These are phyloP conservation scores for Aspergillus sp. DNA, from an alignment of 2,329 filamentous ascomycete genomes.

Conservation along the genomic window DNA sequence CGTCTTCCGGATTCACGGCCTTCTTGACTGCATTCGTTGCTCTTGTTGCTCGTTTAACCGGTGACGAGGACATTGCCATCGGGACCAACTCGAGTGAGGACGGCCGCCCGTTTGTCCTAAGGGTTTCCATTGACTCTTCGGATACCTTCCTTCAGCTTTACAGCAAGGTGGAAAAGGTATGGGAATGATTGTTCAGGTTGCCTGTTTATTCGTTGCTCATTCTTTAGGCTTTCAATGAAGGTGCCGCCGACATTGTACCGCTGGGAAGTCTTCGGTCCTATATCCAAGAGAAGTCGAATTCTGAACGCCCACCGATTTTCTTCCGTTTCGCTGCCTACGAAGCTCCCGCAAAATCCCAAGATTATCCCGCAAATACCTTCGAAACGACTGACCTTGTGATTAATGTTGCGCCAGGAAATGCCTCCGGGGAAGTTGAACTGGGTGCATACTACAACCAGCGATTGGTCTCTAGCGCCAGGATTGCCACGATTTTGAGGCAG, in stretches of 20 bases:
- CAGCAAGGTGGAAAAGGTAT: slow-evolving; percentile 34
- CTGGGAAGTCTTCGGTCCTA: slow-evolving; percentile 33
- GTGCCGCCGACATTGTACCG: slow-evolving; percentile 36
- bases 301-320: slow-evolving; percentile 33
- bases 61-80: slow-evolving; percentile 43
- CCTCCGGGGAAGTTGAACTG: slow-evolving; percentile 21
- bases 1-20: slow-evolving; percentile 31
- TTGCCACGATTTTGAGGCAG: slow-evolving; percentile 37
- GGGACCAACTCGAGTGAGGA: slow-evolving; percentile 37
- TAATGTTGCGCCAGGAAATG: slow-evolving; percentile 25
- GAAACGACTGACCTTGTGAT: slow-evolving; percentile 37
- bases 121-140: slow-evolving; percentile 32
- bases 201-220: slow-evolving; percentile 3
- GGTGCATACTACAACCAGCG: slow-evolving; percentile 39
- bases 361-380: slow-evolving; percentile 37
- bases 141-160: slow-evolving; percentile 36
- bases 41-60: slow-evolving; percentile 39
- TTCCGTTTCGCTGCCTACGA: slow-evolving; percentile 43
- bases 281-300: slow-evolving; percentile 34
- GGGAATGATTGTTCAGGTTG: background rate
- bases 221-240: slow-evolving; percentile 31
- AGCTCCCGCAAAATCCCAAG: slow-evolving; percentile 33
- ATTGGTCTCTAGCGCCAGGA: slow-evolving; percentile 39
- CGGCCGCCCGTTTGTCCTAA: slow-evolving; percentile 39
- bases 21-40: slow-evolving; percentile 39